Percentiles rank a stretch among this genome's conserved stretches.
Conservation (phyloP, 768 basidiomycete genomes). For the Sistotremastrum niveocremeum region DNA sequence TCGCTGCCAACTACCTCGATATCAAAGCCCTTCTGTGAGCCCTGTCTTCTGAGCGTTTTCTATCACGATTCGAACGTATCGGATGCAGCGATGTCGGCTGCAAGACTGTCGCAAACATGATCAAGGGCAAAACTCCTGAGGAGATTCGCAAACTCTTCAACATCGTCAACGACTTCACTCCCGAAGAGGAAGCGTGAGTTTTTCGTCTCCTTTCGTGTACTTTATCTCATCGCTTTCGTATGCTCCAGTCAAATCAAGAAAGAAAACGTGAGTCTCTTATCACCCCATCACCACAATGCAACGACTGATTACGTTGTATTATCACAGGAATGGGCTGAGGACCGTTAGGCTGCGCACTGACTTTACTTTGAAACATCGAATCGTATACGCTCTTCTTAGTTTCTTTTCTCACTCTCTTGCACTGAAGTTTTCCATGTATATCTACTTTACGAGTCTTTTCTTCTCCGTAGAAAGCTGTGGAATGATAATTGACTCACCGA, state of each 20-base stretch:
- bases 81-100: conserved; percentile 77
- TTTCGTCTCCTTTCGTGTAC: conserved; percentile 3
- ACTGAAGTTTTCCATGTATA: no score
- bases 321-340: conserved; percentile 82
- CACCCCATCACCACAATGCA: not conserved
- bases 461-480: no score
- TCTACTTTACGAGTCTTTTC: no score
- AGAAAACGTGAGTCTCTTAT: conserved; percentile 67
- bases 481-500: no score
- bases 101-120: conserved; percentile 99
- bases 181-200: conserved; percentile 82
- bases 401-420: no score
- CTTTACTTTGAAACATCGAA: no score
- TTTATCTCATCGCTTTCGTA: conserved; percentile 6
- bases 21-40: conserved; percentile 95
- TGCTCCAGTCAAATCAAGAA: conserved; percentile 93
- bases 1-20: conserved; percentile 98
- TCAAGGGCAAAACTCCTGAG: conserved; percentile 99
- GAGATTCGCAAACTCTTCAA: conserved; percentile 98
- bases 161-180: conserved; percentile 96
- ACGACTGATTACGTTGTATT: conserved; percentile 4
- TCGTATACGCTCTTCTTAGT: no score
- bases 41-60: not conserved
- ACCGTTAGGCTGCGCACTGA: conserved; percentile 38
- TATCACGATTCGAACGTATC: conserved; percentile 3